Conservation (phyloP, 352 stramenopile genomes). For the Globisporangium apiculatum region DNA sequence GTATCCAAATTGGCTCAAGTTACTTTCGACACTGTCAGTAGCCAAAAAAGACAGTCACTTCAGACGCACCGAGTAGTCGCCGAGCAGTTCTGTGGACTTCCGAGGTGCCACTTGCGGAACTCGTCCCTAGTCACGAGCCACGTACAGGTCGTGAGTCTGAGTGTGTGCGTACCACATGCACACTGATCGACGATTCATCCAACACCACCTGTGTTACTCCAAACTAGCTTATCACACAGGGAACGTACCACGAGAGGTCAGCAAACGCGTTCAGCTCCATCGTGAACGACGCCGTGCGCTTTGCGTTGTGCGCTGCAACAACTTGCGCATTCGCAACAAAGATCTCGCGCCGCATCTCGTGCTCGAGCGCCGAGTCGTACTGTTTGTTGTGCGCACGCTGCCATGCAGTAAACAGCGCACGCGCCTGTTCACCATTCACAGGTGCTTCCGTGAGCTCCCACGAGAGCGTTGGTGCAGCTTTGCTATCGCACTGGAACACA, state of each 20-base stretch:
- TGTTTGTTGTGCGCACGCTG: slow-evolving; percentile 30
- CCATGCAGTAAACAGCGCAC: slow-evolving; percentile 47
- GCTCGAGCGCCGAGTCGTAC: slow-evolving; percentile 44
- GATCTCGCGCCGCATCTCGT: slow-evolving; percentile 41
- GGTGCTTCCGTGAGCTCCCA: slow-evolving; percentile 38
- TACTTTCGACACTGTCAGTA: no score
- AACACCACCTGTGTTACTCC: no score
- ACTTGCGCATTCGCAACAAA: slow-evolving; percentile 57
- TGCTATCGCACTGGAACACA: slow-evolving; percentile 68
- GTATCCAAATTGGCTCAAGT: no score
- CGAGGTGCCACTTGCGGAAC: slow-evolving; percentile 67
- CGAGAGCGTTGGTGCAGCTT: neutral
- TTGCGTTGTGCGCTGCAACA: slow-evolving; percentile 55
- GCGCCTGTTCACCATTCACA: slow-evolving; percentile 18
- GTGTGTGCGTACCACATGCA: no score
- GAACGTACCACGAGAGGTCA: slow-evolving; percentile 50
- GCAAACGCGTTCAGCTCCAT: slow-evolving; percentile 79
- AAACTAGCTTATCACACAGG: no score
- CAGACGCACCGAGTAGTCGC: slow-evolving; percentile 23
- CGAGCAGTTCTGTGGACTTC: slow-evolving; percentile 63
- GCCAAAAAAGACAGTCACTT: no score
- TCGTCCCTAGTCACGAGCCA: slow-evolving; percentile 30
- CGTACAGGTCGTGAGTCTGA: neutral
- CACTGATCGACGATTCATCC: neutral
- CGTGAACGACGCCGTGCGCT: slow-evolving; percentile 35